Conservation (phyloP, 2,329 filamentous ascomycete genomes). For the Hypoxylon sp. region DNA sequence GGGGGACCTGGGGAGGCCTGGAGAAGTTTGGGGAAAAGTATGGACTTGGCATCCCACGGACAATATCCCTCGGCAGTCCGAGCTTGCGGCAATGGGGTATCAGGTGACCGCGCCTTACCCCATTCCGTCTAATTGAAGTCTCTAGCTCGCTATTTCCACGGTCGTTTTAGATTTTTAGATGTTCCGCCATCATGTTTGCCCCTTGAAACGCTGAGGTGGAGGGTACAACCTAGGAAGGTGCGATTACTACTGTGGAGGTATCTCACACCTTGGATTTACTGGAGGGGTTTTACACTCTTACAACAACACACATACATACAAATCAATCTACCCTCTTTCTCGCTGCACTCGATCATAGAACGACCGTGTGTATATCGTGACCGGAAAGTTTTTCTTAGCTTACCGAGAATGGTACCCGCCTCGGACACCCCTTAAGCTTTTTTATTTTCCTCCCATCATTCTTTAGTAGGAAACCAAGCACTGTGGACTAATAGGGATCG, state of each 20-base stretch:
- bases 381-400: conserved; percentile 16
- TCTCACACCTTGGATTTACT: too few species aligned
- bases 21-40: conserved; percentile 9
- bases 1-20: conserved; percentile 7
- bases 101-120: conserved; percentile 29
- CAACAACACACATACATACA: too few species aligned
- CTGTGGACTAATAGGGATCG: conserved; percentile 7
- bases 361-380: conserved; percentile 14
- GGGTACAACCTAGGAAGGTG: too few species aligned
- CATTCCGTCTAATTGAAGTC: conserved; percentile 15
- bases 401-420: conserved; percentile 28
- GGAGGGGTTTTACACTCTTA: too few species aligned
- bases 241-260: too few species aligned
- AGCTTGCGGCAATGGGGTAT: conserved; percentile 2
- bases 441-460: not conserved
- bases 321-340: too few species aligned
- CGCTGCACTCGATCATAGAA: too few species aligned
- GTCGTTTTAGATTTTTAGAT: conserved; percentile 12
- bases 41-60: conserved; percentile 17
- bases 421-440: not conserved
- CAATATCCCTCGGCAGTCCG: conserved; percentile 29
- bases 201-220: too few species aligned
- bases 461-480: conserved; percentile 4
- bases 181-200: conserved; percentile 1
- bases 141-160: conserved; percentile 16